Percentiles rank a stretch among this genome's conserved stretches.
Evolutionary conservation across 2,329 filamentous ascomycete species (phyloP).

Genomic region (Akanthomyces lecanii): DNA sequence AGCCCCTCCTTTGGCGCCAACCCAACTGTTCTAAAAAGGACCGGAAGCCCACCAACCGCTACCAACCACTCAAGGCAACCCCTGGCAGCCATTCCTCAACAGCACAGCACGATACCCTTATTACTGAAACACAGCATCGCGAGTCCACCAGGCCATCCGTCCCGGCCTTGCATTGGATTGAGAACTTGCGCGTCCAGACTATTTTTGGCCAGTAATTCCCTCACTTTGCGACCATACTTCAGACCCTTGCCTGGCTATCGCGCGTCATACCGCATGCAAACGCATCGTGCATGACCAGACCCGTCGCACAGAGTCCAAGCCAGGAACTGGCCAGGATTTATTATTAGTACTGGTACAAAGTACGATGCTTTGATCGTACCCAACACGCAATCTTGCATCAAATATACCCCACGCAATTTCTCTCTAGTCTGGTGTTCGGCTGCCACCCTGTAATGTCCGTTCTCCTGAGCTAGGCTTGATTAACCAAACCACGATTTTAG

Average conservation of each 20-base stretch:
- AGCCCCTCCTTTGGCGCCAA: background rate
- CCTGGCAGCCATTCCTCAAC: background rate
- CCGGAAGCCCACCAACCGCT: background rate
- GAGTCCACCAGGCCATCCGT: background rate
- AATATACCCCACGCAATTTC: constrained; percentile 14
- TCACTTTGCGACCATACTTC: background rate
- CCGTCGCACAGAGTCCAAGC: constrained; percentile 2
- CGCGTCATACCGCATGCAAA: background rate
- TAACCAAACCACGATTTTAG: background rate
- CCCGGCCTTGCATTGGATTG: background rate
- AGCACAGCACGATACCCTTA: background rate
- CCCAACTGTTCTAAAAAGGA: background rate
- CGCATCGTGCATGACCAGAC: constrained; percentile 4
- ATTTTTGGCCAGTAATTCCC: background rate
- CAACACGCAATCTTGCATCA: constrained; percentile 9
- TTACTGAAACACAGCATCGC: constrained; percentile 7
- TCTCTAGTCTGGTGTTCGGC: background rate
- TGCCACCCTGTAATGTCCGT: constrained; percentile 6
- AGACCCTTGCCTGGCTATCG: constrained; percentile 3
- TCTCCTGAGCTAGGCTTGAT: constrained; percentile 1
- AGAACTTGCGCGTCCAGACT: background rate
- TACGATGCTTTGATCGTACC: background rate
- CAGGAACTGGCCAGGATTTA: background rate
- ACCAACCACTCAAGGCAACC: background rate
- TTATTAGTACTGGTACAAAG: background rate